Conservation (phyloP, 228 moss, liverwort and hornwort genomes). For the Sphagnum magellanicum region DNA sequence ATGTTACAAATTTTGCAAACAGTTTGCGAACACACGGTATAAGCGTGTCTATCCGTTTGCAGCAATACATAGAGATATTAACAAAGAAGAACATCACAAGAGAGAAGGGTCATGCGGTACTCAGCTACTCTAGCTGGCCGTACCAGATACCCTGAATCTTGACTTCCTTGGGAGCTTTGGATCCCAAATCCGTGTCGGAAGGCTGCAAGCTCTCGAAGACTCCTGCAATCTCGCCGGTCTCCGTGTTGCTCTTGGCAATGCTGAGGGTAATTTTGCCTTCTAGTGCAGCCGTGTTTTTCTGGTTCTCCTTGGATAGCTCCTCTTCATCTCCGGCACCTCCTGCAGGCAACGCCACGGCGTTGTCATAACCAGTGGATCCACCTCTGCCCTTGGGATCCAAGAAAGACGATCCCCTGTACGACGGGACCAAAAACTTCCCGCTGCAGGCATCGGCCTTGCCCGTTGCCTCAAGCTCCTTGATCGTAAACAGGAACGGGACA, state of each 20-base stretch:
- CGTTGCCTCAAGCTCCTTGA: constrained; percentile 77
- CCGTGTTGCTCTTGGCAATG: constrained; percentile 27
- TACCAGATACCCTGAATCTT: constrained; percentile 71
- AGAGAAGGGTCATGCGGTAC: no score
- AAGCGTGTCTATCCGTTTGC: no score
- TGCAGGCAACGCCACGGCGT: constrained; percentile 71
- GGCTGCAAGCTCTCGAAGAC: constrained; percentile 67
- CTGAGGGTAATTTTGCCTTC: constrained; percentile 63
- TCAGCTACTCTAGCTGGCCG: constrained; percentile 45
- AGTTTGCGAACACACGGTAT: no score
- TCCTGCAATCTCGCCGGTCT: constrained; percentile 70
- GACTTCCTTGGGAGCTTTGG: constrained; percentile 86
- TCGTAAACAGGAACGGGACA: constrained; percentile 87
- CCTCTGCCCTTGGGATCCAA: constrained; percentile 98
- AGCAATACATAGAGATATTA: no score
- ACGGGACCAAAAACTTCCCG: constrained; percentile 69
- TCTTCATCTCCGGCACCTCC: constrained; percentile 85
- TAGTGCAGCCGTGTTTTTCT: constrained; percentile 64
- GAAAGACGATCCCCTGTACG: constrained; percentile 92
- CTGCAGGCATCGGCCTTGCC: constrained; percentile 41
- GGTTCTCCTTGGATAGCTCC: constrained; percentile 82
- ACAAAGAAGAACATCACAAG: no score
- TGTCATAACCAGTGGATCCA: constrained; percentile 88
- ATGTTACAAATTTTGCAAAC: no score
- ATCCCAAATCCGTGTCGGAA: constrained; percentile 70